Base-by-base conservation (phyloP, 805 yeast species). In the Zygoascus biomembranicola region DNA sequence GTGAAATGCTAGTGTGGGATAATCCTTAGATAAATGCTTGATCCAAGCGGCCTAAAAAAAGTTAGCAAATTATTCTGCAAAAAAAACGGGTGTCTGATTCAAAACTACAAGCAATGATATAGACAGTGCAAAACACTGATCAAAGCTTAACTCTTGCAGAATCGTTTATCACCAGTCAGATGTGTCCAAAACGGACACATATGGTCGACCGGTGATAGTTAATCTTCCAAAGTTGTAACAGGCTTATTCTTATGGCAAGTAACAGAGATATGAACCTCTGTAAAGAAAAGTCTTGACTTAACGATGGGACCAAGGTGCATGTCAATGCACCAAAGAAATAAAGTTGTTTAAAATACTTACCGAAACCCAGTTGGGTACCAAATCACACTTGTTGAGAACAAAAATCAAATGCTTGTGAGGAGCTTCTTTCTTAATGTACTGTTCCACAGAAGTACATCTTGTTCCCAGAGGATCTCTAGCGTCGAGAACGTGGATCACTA, bases 281-380 rank as follows among this genome's bases (percentile, higher is more conserved):
- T 23, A 28, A 26, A 37, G 43, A 39, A 59, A 60, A 53, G 59
- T 64, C 75, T 70, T 72, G 75, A 72, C 75, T 67, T 68, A 82
- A 79, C 92, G 82, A 86, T 88, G 97, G 96, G 68, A 50, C 50
- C 39, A 35, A n/a, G 10, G 39, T 35, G 13, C 16, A 11, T 26
- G 35, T 19, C 19, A n/a, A 49, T 52, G 53, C 52, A 58, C 44
- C 6, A 47, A 48, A 43, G 16, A 16, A 35, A 49, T 52, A 54
- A 57, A 50, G 46, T 48, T 53, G 49, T 49, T 49, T 48, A 45
- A 51, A 46, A 37, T 23, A 90, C 98, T 80, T 89, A 90, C 98
- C 65, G 98, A 97, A 66, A 89, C 97, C 97, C 98, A 92, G 47
- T 97, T 92, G 59, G 99, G 99, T 51, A 92, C 97, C 66, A 92